Base-by-base conservation (phyloP, 176 grass and related monocot genomes). In the Leersia perrieri region DNA sequence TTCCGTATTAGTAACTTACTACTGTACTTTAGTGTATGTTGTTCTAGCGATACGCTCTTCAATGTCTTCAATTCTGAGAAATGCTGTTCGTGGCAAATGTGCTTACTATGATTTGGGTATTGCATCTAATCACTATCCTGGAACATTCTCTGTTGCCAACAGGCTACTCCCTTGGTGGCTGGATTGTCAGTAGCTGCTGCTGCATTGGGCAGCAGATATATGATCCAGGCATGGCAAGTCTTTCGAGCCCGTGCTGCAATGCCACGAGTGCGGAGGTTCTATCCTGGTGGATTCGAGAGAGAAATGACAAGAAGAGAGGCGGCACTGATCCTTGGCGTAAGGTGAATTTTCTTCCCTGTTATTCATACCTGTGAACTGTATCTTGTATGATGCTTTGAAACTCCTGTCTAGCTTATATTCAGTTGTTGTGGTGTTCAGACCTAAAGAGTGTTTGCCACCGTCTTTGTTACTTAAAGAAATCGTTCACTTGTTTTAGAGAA, bases 291-390 rank as follows among this genome's bases (percentile, higher is more conserved):
- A 15, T 99, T 99, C 8, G 86, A 99, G 87, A 89, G 63, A 20
- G 74, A 95, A 53, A 99, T 95, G 96, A 93, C 64, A n/a, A 84
- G 76, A 64, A 85, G 90, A 76, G 92, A 99, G 64, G 92, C 92
- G 0, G 88, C 96, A 5, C 71, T 99, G 74, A 95, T 99, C 82
- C 90, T 99, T 38, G 96, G 92, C 29, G 72, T 95, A 11, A 93
- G 96, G 96, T 99, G 81, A 66, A 1, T 45, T 33, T 38, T 75
- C 39, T 63, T 36, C n/a, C 42, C 16, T 10, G 1, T 55, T 22
- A 2, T 14, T 2, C 58, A 8, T 53, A 20, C 27, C 18, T 81
- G 44, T 20, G 5, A 70, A 58, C 29, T n/a, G 44, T 51, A 53
- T 76, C 22, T 27, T 39, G 31, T 15, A 14, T 66, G 53, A 63